phyloP scores from a whole-genome alignment of 352 stramenopile species.

The Phytophthora boehmeriae region DNA sequence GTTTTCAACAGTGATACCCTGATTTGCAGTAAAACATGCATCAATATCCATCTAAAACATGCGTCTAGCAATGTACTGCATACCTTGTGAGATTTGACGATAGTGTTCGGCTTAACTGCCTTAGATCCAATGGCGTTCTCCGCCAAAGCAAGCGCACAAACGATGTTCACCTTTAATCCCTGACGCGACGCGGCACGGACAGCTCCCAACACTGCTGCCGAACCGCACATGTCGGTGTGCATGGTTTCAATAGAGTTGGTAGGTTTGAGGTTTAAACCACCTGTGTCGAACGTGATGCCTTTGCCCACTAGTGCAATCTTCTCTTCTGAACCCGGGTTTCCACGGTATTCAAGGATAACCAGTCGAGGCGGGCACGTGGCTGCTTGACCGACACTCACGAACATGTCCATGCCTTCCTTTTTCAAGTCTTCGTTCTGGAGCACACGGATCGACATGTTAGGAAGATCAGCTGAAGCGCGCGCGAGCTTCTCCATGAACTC shows the following conservation, averaged over 20 bases:
- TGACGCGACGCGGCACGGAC: conserved; percentile 73
- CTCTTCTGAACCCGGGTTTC: conserved; percentile 65
- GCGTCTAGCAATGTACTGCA: background rate
- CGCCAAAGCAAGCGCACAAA: conserved; percentile 75
- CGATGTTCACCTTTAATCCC: conserved; percentile 82
- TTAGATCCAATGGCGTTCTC: conserved; percentile 90
- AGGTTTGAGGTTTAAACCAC: conserved; percentile 95
- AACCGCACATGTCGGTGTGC: conserved; percentile 93
- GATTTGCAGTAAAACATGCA: background rate
- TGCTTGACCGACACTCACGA: conserved; percentile 80
- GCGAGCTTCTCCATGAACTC: conserved; percentile 86
- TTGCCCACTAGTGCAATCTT: conserved; percentile 92
- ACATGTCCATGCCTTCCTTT: conserved; percentile 87
- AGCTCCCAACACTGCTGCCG: conserved; percentile 83
- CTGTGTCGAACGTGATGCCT: conserved; percentile 95
- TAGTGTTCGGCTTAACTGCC: conserved; percentile 86
- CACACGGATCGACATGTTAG: conserved; percentile 81
- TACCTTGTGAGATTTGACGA: conserved; percentile 89
- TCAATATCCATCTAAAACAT: background rate
- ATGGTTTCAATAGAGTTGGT: conserved; percentile 92
- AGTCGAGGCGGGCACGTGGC: conserved; percentile 75
- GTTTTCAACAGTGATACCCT: conserved; percentile 91
- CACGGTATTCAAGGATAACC: conserved; percentile 84
- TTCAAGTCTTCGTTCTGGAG: conserved; percentile 81
- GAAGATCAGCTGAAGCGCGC: conserved; percentile 63